phyloP scores from a whole-genome alignment of 306 rosid genomes.

The Lathyrus tuberosus region DNA sequence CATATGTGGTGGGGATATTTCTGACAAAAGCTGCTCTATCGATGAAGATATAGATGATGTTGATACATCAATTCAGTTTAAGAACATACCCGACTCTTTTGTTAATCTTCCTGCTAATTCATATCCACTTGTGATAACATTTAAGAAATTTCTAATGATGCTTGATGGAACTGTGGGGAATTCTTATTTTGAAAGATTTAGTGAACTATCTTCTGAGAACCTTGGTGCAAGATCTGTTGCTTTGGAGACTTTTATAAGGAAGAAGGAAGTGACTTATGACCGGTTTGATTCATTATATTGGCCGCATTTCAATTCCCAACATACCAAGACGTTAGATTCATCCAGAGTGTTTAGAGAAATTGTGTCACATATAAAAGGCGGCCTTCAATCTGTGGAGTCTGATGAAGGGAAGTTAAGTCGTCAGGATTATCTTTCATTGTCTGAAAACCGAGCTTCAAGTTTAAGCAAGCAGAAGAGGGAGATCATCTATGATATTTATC shows the following conservation, averaged over 20 bases:
- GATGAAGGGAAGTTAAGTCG: slow-evolving; percentile 51
- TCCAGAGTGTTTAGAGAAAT: slow-evolving; percentile 72
- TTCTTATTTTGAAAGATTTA: slow-evolving; percentile 72
- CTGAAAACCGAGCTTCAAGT: slow-evolving; percentile 52
- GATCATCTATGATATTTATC: slow-evolving; percentile 56
- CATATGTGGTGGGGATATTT: slow-evolving; percentile 42
- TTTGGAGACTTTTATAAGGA: slow-evolving; percentile 56
- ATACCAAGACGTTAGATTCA: slow-evolving; percentile 62
- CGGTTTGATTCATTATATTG: slow-evolving; percentile 65
- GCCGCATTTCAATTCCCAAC: slow-evolving; percentile 64
- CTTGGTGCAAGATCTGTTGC: slow-evolving; percentile 52
- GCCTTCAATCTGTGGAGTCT: slow-evolving; percentile 44
- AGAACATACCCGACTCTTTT: slow-evolving; percentile 61
- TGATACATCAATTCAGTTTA: slow-evolving; percentile 55
- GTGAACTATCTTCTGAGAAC: slow-evolving; percentile 37
- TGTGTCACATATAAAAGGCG: slow-evolving; percentile 77
- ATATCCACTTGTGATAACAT: slow-evolving; percentile 82
- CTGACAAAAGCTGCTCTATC: slow-evolving; percentile 24
- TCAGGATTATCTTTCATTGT: slow-evolving; percentile 53
- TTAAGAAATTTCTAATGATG: slow-evolving; percentile 81
- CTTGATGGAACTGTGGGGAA: slow-evolving; percentile 72
- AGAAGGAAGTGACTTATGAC: slow-evolving; percentile 70
- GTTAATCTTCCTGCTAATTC: slow-evolving; percentile 48
- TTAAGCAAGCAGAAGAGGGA: slow-evolving; percentile 53
- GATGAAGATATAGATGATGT: slow-evolving; percentile 57